phyloP scores from a whole-genome alignment of 768 basidiomycete species.

The Pleurotus cornucopiae region DNA sequence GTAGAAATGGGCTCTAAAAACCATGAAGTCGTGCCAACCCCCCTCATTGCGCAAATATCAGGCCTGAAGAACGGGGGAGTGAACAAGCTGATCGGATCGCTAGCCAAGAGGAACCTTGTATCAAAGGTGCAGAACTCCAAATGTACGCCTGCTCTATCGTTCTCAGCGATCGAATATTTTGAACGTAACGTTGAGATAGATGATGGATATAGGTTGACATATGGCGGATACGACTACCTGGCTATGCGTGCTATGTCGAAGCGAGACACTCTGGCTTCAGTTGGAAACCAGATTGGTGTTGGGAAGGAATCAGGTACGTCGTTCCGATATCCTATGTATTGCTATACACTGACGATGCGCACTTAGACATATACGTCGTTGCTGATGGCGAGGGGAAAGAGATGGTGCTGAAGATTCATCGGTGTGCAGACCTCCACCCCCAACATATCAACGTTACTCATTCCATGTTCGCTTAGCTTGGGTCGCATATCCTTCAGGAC shows the following conservation, averaged over 20 bases:
- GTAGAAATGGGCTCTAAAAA: slow-evolving; percentile 98
- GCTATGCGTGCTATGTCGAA: slow-evolving; percentile 92
- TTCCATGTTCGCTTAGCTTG: slow-evolving; percentile 45
- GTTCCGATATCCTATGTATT: too few relatives aligned
- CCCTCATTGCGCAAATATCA: slow-evolving; percentile 87
- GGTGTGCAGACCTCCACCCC: slow-evolving; percentile 41
- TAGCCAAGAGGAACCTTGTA: slow-evolving; percentile 90
- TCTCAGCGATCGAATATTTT: slow-evolving; percentile 6
- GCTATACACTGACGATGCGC: slow-evolving; percentile 2
- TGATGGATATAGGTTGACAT: slow-evolving; percentile 95
- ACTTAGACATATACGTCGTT: slow-evolving; percentile 82
- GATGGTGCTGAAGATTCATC: slow-evolving; percentile 90
- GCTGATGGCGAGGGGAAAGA: slow-evolving; percentile 80
- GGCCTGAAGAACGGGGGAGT: slow-evolving; percentile 90
- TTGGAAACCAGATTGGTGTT: slow-evolving; percentile 97
- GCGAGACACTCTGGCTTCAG: slow-evolving; percentile 81
- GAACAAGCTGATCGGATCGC: slow-evolving; percentile 84
- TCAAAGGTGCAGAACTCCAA: slow-evolving; percentile 88
- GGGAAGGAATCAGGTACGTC: slow-evolving; percentile 91
- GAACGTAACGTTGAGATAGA: slow-evolving; percentile 47
- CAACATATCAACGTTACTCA: background rate
- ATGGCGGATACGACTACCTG: slow-evolving; percentile 97
- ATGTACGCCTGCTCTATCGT: slow-evolving; percentile 46
- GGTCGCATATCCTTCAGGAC: slow-evolving; percentile 97
- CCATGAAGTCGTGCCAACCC: slow-evolving; percentile 90